Base-by-base conservation (phyloP, 805 yeast species). In the Ogataea ramenticola region DNA sequence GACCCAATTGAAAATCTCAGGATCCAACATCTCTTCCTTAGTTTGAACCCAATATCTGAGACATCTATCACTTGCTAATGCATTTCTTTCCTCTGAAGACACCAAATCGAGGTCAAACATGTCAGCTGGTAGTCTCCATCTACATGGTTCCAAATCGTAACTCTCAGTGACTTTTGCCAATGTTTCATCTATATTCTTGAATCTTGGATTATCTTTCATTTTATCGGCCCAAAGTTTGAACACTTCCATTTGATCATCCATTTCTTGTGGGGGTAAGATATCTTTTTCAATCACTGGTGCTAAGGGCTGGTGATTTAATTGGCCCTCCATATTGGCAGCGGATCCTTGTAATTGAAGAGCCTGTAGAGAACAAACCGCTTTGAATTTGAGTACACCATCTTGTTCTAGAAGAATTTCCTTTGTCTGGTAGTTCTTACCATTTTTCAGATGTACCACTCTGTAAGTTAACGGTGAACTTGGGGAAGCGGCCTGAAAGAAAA, bases 371-470 rank as follows among this genome's bases (percentile, higher is more conserved):
- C 80, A 67, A 37, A 73, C 66, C 2, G 84, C 75, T 3, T 72
- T 68, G 53, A 73, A 80, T 14, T 76, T 69, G 33, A 78, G 52
- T 30, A 64, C 61, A 12, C 71, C 79, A 21, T 68, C 57, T 60
- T 86, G 93, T 27, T 64, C 65, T 3, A 80, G 79, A 36, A 64
- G 62, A 4, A 86, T 76, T 37, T 75, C 73, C 39, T 80, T 66
- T 39, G 78, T 75, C 30, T 71, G 64, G 43, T 71, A 74, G 43
- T 72, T 72, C 36, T 68, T 74, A 9, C 81, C 82, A 36, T 75
- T 74, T 42, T 77, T 67, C 21, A 81, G 55, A 36, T 66, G 67
- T 17, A 59, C 61, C 7, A 85, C 89, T 31, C 70, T 64, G 57
- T 80, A 85, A 9, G 62, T 62, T 51, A 80, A 71, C 16, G 75